Percentiles rank a stretch among this genome's conserved stretches.
phyloP scores from a whole-genome alignment of 805 yeast species.

The Monosporozyma siamensis region DNA sequence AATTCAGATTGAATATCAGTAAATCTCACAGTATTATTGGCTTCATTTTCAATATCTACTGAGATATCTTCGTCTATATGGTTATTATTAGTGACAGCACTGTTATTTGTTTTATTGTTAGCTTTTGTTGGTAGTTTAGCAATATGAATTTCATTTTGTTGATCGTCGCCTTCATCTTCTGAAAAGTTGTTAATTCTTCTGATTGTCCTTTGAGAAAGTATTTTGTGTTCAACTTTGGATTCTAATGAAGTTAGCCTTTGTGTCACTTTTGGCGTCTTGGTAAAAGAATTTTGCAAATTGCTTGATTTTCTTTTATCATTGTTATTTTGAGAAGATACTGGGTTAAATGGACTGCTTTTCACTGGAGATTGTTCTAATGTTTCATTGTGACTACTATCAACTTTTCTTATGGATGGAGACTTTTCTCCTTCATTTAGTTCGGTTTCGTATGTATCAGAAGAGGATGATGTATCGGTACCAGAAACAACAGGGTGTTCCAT shows the following conservation, averaged over 20 bases:
- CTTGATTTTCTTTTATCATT: background rate
- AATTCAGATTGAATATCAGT: slow-evolving; percentile 1
- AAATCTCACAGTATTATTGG: slow-evolving; percentile 7
- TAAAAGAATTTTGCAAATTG: background rate
- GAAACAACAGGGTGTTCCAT: slow-evolving; percentile 7
- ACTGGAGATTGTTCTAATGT: slow-evolving; percentile 1
- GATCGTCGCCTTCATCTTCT: slow-evolving; percentile 9
- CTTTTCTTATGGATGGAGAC: background rate
- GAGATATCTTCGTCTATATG: background rate
- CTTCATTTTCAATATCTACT: slow-evolving; percentile 1
- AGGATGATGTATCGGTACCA: slow-evolving; percentile 3
- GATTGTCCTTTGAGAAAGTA: slow-evolving; percentile 9
- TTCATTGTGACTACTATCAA: slow-evolving; percentile 1
- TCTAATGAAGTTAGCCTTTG: slow-evolving; percentile 24
- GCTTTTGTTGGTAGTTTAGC: background rate
- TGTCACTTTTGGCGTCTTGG: background rate
- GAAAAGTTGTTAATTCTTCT: slow-evolving; percentile 12
- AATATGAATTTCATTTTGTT: background rate
- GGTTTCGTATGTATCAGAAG: slow-evolving; percentile 2
- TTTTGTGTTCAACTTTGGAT: slow-evolving; percentile 14
- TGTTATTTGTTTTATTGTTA: background rate
- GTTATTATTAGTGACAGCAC: background rate
- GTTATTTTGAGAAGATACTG: background rate
- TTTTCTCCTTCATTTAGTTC: background rate
- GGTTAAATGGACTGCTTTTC: slow-evolving; percentile 9